These are phyloP conservation scores for Arachnopeziza araneosa DNA, from an alignment of 2,329 filamentous ascomycete genomes.

Conservation along the genomic window DNA sequence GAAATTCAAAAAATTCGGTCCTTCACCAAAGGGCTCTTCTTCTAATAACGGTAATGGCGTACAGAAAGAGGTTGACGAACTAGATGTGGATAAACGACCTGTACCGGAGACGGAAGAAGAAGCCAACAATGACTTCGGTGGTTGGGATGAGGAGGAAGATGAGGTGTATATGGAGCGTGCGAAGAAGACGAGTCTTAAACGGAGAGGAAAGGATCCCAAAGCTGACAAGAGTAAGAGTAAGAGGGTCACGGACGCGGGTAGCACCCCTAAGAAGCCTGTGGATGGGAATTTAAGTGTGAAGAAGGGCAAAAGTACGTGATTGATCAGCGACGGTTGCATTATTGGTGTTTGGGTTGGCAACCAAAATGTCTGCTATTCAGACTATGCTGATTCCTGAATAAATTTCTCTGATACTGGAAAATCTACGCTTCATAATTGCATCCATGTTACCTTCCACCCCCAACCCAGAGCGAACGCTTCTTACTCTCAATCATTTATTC, in stretches of 20 bases:
- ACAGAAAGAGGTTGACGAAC: constrained; percentile 34
- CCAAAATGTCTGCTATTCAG: no score
- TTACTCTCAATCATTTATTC: no score
- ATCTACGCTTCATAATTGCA: no score
- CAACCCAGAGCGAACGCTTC: no score
- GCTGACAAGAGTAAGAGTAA: background rate
- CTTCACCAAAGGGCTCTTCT: constrained; percentile 53
- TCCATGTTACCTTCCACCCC: no score
- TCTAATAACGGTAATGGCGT: constrained; percentile 22
- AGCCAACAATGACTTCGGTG: constrained; percentile 55
- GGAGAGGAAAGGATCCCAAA: constrained; percentile 1
- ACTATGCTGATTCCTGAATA: no score
- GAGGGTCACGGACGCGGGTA: background rate
- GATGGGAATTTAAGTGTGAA: background rate
- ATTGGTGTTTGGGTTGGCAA: background rate
- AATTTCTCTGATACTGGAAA: no score
- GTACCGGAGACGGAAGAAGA: constrained; percentile 31
- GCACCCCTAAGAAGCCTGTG: background rate
- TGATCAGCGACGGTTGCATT: background rate
- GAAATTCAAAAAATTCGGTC: constrained; percentile 90
- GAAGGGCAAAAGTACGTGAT: background rate
- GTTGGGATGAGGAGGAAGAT: constrained; percentile 71
- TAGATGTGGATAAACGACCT: constrained; percentile 63
- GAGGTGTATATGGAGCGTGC: constrained; percentile 63
- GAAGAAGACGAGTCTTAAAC: background rate